Evolutionary conservation across 805 yeast species (phyloP), one percentile per base, ranked within the genome.

Genomic region (Maudiozyma pseudohumilis): DNA sequence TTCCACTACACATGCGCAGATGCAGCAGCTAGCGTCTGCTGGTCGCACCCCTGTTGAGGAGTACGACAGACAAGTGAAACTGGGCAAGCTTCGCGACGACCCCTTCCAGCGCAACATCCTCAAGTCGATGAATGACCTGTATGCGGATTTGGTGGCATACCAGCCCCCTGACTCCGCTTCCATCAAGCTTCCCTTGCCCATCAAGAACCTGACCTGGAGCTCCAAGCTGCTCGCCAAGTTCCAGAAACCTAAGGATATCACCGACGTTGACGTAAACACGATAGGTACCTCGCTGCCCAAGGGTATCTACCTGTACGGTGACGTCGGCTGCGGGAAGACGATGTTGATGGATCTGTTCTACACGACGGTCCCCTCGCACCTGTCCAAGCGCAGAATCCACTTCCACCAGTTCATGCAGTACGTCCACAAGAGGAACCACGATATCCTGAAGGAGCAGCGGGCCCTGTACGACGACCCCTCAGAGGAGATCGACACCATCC

Each of bases 291-390:
- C 49, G 3, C 66, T 78, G 11, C 95, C 92, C 2, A 67, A 72
- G 46, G 98, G 98, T 4, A 80, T 92, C 6, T 92, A 92, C 53
- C 67, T 92, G 22, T 92, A 84, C 60, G 98, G 98, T 17, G 97
- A 92, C 59, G 98, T 92, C 30, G 98, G 98, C 2, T 88, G 97
- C 60, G 98, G 98, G 4, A 89, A 92, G 56, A 92, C 98, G 6
- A 89, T 92, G 96, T 66, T 92, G 42, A 89, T 92, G 97, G 97
- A 92, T 60, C 66, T 92, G 47, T 92, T 92, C 52, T 92, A 88
- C 61, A 66, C 74, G 16, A 85, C 95, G 0, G 72, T 89, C 13
- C 96, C 97, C 0, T 36, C 60, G 0, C 84, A 81, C 54, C 65
- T 92, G 41, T 72, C 89, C 10, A 86, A 87, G 52, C 72, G 68